Evolutionary conservation across 169 alveolate species (phyloP).

Genomic region (Ichthyophthirius multifiliis): DNA sequence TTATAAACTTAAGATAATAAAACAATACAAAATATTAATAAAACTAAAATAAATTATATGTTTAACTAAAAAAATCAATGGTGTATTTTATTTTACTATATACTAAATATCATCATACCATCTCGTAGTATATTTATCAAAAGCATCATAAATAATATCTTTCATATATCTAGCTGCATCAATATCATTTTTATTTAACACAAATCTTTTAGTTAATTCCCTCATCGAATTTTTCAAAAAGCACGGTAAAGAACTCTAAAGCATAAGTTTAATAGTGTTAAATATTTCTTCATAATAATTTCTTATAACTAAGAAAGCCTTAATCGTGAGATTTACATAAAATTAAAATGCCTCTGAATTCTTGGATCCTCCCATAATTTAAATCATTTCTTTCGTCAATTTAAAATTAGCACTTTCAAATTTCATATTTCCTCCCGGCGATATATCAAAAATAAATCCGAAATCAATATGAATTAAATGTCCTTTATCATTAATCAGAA

Average conservation of each 20-base stretch:
- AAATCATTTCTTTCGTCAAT: slow-evolving; percentile 95
- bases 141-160: slow-evolving; percentile 70
- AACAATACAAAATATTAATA: too few species aligned
- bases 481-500: slow-evolving; percentile 91
- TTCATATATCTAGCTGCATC: slow-evolving; percentile 80
- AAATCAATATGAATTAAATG: slow-evolving; percentile 96
- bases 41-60: too few species aligned
- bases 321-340: slow-evolving; percentile 81
- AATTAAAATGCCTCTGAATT: slow-evolving; percentile 79
- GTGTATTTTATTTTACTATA: slow-evolving; percentile 69
- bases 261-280: slow-evolving; percentile 84
- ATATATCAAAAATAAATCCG: slow-evolving; percentile 95
- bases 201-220: slow-evolving; percentile 73
- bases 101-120: slow-evolving; percentile 76
- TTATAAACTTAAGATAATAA: too few species aligned
- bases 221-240: slow-evolving; percentile 90
- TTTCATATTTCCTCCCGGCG: slow-evolving; percentile 95
- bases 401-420: slow-evolving; percentile 97
- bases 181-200: slow-evolving; percentile 44
- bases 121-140: slow-evolving; percentile 76
- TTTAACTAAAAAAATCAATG: too few species aligned
- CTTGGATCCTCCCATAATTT: slow-evolving; percentile 90
- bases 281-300: slow-evolving; percentile 85
- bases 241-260: slow-evolving; percentile 92
- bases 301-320: slow-evolving; percentile 90